Base-by-base conservation (phyloP, 345 rosid genomes). In the Salix arbutifolia region DNA sequence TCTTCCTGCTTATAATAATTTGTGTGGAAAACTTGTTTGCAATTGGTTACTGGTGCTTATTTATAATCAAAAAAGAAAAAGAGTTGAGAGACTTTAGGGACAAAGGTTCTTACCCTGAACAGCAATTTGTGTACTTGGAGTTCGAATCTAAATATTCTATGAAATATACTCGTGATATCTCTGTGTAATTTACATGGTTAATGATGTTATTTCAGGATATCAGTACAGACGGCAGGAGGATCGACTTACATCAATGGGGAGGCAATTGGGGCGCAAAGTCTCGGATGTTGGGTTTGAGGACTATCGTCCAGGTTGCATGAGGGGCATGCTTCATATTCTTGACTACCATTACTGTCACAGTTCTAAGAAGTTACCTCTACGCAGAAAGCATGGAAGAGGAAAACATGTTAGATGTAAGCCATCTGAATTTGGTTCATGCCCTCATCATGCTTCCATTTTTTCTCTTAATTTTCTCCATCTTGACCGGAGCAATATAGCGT, bases 281-380 rank as follows among this genome's bases (percentile, higher is more conserved):
- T 80, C 90, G 38, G 85, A 74, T 74, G 50, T 76, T 72, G 78
- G 56, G 71, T 69, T 85, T 48, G 84, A 82, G 77, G 76, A 76
- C 48, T 70, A 83, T 66, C 89, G 84, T 77, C 85, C 88, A 28
- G 82, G 97, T 11, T 87, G 96, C 83, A 77, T 87, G 83, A 77
- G 86, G 83, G 89, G 84, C 46, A 58, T 91, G 69, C 78, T 91
- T 78, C 91, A 88, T 78, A 77, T 87, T 67, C 89, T 92, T 74
- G 86, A 89, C 69, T 79, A 90, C 75, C 87, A 89, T 67, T 87
- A 83, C 23, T 78, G 93, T 91, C 81, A 70, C 50, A 62, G 73
- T 76, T 58, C 65, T 64, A 90, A 82, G 72, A 87, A 69, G 79
- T 69, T 60, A 31, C 62, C 74, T 73, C 77, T 50, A 1, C 79